Base-by-base conservation (phyloP, 768 basidiomycete genomes). In the Hygrophoropsis aurantiaca region DNA sequence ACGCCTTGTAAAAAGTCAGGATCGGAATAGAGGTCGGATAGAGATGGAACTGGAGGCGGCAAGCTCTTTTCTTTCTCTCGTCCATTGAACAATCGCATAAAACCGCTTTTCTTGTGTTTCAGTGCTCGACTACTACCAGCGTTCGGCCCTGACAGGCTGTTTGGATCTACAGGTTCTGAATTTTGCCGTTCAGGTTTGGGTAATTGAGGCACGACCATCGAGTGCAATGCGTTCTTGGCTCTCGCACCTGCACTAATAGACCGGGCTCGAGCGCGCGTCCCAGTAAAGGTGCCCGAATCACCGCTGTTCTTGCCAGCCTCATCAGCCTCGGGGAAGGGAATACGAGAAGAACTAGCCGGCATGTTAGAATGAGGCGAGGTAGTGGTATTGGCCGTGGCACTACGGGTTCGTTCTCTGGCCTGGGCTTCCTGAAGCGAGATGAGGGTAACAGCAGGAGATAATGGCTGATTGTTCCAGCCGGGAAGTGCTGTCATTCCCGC, bases 381-480 rank as follows among this genome's bases (percentile, higher is more conserved):
- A 2, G 62, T 48, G 43, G 55, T 51, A 38, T 72, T 67, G 16
- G 61, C 62, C 3, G 77, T 76, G n/a, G 66, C 67, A 54, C 73
- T 78, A 42, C 84, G 79, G 37, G 78, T 71, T 41, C 84, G 80
- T 59, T 85, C 75, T 46, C 73, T 66, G 11, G 82, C 86, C 55
- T 87, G 80, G 3, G 88, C 88, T 68, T 91, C 86, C 58, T 90
- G 85, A 44, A 90, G 71, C 4, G 86, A 79, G 41, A 90, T 90
- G 32, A 91, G 75, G 24, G 78, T 72, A 52, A 89, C 82, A 13
- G 78, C 67, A 18, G 81, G 74, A 11, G 77, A 66, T 7, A 65
- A 58, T 49, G 45, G 55, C 54, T 51, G 73, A 43, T 82, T 81
- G 34, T 65, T 68, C 79, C 81, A 82, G 10, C 74, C 78, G n/a